These are phyloP conservation scores for Phytopythium delawarense DNA, from an alignment of 352 stramenopile species.

Conservation along the genomic window DNA sequence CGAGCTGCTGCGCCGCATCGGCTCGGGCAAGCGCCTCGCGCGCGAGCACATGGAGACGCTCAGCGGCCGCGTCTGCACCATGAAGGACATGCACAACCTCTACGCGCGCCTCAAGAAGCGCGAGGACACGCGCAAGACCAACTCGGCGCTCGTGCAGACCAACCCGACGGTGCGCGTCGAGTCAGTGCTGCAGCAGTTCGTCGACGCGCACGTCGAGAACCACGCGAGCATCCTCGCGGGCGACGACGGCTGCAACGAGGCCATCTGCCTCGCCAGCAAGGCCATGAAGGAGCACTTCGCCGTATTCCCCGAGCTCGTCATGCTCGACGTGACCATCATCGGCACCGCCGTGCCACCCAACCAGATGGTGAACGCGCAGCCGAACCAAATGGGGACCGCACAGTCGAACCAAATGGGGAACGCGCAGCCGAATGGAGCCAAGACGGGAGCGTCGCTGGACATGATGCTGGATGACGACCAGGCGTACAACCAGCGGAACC, in stretches of 20 bases:
- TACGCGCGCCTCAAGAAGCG: conserved; percentile 59
- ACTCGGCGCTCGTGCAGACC: conserved; percentile 20
- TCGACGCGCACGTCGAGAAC: conserved; percentile 68
- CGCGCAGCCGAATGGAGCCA: not conserved
- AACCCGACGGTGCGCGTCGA: conserved; percentile 34
- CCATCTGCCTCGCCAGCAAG: conserved; percentile 68
- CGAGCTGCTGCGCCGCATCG: conserved; percentile 65
- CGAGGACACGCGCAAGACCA: conserved; percentile 49
- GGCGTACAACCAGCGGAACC: not conserved
- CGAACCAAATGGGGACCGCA: not conserved
- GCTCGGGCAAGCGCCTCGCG: conserved; percentile 61
- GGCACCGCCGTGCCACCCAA: conserved; percentile 7
- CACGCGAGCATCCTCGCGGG: conserved; percentile 69
- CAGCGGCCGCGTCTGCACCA: conserved; percentile 65
- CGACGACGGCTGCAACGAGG: conserved; percentile 68
- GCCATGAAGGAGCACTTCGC: conserved; percentile 71
- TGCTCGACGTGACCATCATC: conserved; percentile 48
- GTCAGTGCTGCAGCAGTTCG: conserved; percentile 56
- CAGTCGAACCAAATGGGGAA: not conserved
- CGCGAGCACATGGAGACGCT: conserved; percentile 62
- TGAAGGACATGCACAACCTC: conserved; percentile 82
- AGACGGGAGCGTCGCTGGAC: not conserved
- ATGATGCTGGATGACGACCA: conserved; percentile 1
- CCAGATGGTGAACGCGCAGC: not conserved
- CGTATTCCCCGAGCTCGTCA: conserved; percentile 52